A percentile compares a stretch with the other conserved stretches of the same genome.
Conservation (phyloP, 108 stramenopile species). For the Chaetoceros tenuissimus region DNA sequence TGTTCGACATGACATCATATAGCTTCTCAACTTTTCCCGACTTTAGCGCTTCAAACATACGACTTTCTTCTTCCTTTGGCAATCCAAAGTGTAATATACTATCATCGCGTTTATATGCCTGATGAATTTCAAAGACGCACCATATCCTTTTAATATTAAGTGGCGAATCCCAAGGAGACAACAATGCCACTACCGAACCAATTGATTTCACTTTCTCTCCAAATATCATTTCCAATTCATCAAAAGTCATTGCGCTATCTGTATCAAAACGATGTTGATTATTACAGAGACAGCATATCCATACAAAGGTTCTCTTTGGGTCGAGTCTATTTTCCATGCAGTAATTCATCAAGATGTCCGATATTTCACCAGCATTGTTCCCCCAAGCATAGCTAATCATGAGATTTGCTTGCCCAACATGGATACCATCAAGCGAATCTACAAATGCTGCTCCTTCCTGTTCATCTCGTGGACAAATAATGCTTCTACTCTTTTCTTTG, state of each 20-base stretch:
- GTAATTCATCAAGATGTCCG: neutral
- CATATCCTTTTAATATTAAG: neutral
- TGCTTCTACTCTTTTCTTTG: neutral
- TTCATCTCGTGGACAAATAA: neutral
- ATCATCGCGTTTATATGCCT: neutral
- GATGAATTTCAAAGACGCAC: neutral
- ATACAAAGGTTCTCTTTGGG: neutral
- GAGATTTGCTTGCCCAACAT: neutral
- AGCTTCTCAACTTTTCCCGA: neutral
- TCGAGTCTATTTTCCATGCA: neutral
- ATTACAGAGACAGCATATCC: neutral
- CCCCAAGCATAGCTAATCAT: slow-evolving; percentile 3
- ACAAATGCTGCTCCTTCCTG: neutral
- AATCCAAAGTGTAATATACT: neutral
- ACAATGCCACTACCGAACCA: neutral
- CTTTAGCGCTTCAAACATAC: neutral
- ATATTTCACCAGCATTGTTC: neutral
- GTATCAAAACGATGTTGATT: neutral
- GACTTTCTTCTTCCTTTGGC: neutral
- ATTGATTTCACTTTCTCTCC: neutral
- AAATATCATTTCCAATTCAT: neutral
- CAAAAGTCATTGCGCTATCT: neutral
- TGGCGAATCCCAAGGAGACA: neutral
- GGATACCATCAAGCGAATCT: neutral
- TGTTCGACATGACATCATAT: neutral